phyloP scores from a whole-genome alignment of 192 early-diverging fungal genomes.

The Backusella psychrophila region DNA sequence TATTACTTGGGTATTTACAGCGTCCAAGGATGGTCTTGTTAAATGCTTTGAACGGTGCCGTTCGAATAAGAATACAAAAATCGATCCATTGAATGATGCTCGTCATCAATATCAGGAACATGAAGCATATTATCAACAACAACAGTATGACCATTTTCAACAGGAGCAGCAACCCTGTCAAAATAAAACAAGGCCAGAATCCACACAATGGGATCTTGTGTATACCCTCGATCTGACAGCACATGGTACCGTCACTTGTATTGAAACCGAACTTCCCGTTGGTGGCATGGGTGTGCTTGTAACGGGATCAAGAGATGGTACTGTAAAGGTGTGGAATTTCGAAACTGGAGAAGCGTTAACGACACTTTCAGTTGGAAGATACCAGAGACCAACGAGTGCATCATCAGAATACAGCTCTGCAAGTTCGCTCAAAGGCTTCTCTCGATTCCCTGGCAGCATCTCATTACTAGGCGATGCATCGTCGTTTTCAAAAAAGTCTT shows the following conservation, averaged over 20 bases:
- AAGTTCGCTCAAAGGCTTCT: neutral
- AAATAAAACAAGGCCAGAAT: neutral
- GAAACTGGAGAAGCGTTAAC: constrained; percentile 20
- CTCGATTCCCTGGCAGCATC: neutral
- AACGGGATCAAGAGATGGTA: constrained; percentile 20
- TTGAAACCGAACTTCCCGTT: constrained; percentile 23
- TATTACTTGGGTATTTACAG: constrained; percentile 29
- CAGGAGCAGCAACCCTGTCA: neutral
- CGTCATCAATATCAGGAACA: no score
- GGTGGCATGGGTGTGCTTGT: constrained; percentile 36
- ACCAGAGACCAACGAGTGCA: neutral
- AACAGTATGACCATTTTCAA: neutral
- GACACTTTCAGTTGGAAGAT: constrained; percentile 1
- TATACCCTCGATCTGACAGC: constrained; percentile 23
- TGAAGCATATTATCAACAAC: neutral
- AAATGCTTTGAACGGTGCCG: constrained; percentile 25
- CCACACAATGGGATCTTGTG: constrained; percentile 6
- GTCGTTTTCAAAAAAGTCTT: neutral
- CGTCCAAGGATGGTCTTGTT: constrained; percentile 28
- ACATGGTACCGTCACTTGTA: neutral
- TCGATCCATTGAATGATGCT: neutral
- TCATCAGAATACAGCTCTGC: neutral
- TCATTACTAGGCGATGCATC: neutral
- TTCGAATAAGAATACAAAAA: neutral
- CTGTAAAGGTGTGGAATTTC: constrained; percentile 32